These are phyloP conservation scores for Syncephalastrum sp. DNA, from an alignment of 371 early-diverging fungal genomes.

Conservation along the genomic window DNA sequence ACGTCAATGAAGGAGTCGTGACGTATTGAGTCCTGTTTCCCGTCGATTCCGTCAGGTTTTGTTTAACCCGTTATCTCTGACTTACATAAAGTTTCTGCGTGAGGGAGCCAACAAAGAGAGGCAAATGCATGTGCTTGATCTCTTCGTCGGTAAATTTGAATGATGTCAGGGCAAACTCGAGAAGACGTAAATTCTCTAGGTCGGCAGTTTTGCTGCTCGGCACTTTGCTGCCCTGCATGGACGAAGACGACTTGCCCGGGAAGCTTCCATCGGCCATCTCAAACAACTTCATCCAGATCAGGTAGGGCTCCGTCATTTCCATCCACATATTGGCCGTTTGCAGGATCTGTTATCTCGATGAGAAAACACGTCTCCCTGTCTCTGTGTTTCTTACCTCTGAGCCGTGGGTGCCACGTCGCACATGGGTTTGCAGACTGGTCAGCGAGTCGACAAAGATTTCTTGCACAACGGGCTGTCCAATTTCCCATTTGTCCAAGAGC, in stretches of 20 bases:
- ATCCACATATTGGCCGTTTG: slow-evolving; percentile 88
- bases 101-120: slow-evolving; percentile 65
- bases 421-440: slow-evolving; percentile 57
- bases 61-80: neutral
- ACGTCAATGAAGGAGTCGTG: slow-evolving; percentile 29
- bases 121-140: slow-evolving; percentile 74
- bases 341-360: slow-evolving; percentile 45
- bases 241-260: slow-evolving; percentile 24
- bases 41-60: neutral
- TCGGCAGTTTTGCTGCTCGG: slow-evolving; percentile 7
- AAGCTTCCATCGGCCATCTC: slow-evolving; percentile 50
- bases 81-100: slow-evolving; percentile 55
- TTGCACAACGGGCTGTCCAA: slow-evolving; percentile 77
- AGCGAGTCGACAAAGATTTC: slow-evolving; percentile 72
- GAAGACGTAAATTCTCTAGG: slow-evolving; percentile 51
- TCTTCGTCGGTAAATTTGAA: slow-evolving; percentile 82
- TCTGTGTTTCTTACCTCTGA: slow-evolving; percentile 38
- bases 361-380: neutral
- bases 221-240: neutral
- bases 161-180: slow-evolving; percentile 66
- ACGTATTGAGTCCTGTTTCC: slow-evolving; percentile 16
- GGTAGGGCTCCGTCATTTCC: slow-evolving; percentile 81
- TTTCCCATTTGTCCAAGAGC: slow-evolving; percentile 83
- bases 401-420: slow-evolving; percentile 29
- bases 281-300: slow-evolving; percentile 77